phyloP scores from a whole-genome alignment of 225 moss, liverwort and hornwort genomes.

The Physcomitrellopsis africana region DNA sequence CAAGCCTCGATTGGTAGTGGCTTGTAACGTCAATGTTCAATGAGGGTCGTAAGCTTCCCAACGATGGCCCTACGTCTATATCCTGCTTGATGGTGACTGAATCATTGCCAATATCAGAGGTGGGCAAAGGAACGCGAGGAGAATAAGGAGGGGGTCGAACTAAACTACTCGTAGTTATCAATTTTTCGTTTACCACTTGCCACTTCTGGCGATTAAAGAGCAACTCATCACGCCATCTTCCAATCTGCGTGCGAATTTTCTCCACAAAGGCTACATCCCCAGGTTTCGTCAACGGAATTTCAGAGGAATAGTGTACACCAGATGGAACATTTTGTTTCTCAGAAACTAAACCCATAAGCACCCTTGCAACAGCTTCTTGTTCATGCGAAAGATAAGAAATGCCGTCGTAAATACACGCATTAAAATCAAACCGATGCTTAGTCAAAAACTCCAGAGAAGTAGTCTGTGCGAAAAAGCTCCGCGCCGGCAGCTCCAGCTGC shows the following conservation, averaged over 20 bases:
- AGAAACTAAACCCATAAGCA: conserved; percentile 55
- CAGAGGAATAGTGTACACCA: conserved; percentile 34
- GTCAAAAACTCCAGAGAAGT: conserved; percentile 85
- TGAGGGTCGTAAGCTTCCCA: conserved; percentile 63
- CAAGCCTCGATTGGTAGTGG: conserved; percentile 68
- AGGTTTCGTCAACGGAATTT: conserved; percentile 61
- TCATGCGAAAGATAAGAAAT: conserved; percentile 83
- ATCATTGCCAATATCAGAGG: neutral
- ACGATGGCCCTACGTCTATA: conserved; percentile 35
- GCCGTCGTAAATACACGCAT: conserved; percentile 81
- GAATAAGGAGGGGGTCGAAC: conserved; percentile 6
- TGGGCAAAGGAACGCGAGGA: neutral
- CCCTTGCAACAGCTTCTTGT: conserved; percentile 70
- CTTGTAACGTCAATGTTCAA: conserved; percentile 62
- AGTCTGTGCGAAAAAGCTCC: conserved; percentile 72
- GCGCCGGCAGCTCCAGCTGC: conserved; percentile 63
- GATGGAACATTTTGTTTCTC: conserved; percentile 37
- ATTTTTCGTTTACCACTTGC: conserved; percentile 45
- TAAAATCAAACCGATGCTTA: conserved; percentile 93
- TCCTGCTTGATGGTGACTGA: conserved; percentile 26
- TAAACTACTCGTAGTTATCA: neutral
- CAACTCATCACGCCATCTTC: conserved; percentile 75
- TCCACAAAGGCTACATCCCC: conserved; percentile 66
- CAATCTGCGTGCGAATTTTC: conserved; percentile 64
- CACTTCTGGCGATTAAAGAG: conserved; percentile 59